Conservation (phyloP, 2,329 filamentous ascomycete species). For the Diaporthe batatas region DNA sequence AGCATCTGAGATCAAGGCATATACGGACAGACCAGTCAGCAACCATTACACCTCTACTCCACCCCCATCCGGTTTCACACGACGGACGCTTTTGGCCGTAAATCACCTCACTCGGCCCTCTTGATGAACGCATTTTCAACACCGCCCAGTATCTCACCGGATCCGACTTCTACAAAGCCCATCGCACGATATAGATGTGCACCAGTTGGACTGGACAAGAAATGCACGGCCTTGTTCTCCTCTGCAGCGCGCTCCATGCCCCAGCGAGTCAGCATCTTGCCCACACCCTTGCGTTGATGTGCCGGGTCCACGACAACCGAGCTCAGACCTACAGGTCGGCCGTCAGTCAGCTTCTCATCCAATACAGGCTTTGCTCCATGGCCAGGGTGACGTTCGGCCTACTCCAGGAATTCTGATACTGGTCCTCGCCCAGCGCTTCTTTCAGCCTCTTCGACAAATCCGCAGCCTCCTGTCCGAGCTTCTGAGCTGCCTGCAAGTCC, state of each 20-base stretch:
- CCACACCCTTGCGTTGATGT: slow-evolving; percentile 37
- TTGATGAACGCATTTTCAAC: slow-evolving; percentile 37
- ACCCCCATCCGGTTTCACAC: not conserved
- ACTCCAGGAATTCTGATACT: slow-evolving; percentile 34
- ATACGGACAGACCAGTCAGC: too few species aligned
- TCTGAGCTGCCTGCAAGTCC: slow-evolving; percentile 4
- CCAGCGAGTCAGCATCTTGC: slow-evolving; percentile 35
- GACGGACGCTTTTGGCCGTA: not conserved
- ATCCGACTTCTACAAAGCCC: slow-evolving; percentile 36
- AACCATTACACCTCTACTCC: too few species aligned
- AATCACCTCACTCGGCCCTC: not conserved
- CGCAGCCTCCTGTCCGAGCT: not conserved
- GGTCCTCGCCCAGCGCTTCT: slow-evolving; percentile 33
- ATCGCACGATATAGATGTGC: slow-evolving; percentile 33
- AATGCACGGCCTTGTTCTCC: slow-evolving; percentile 34
- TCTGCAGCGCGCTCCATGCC: slow-evolving; percentile 21
- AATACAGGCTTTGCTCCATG: not conserved
- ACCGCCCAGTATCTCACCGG: slow-evolving; percentile 10
- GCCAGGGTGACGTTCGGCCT: not conserved
- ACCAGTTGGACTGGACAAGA: slow-evolving; percentile 28
- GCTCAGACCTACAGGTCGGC: slow-evolving; percentile 10
- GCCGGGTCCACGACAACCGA: slow-evolving; percentile 31
- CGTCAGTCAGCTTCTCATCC: not conserved
- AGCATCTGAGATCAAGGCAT: not conserved
- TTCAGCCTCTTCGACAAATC: slow-evolving; percentile 2